Percentiles rank a stretch among this genome's conserved stretches.
Conservation (phyloP, 2,329 filamentous ascomycete species). For the Elsinoe australis region DNA sequence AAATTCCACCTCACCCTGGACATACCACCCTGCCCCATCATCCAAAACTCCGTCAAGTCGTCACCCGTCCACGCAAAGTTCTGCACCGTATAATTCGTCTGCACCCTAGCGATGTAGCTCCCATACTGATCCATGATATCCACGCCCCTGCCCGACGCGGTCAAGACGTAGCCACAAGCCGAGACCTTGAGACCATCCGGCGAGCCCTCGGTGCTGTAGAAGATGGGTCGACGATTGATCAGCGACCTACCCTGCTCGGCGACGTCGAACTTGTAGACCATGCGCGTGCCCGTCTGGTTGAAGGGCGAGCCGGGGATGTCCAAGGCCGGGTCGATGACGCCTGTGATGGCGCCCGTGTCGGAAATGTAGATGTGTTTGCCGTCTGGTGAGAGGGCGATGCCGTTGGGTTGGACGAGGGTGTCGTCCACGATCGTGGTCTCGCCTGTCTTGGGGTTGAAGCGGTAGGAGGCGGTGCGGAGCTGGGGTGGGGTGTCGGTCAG, state of each 20-base stretch:
- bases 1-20: constrained; percentile 35
- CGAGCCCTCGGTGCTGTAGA: constrained; percentile 33
- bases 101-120: constrained; percentile 32
- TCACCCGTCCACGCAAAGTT: constrained; percentile 39
- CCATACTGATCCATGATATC: constrained; percentile 36
- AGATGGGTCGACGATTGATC: constrained; percentile 36
- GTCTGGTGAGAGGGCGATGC: constrained; percentile 40
- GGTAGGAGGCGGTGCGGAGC: constrained; percentile 33
- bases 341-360: constrained; percentile 33
- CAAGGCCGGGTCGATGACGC: constrained; percentile 23
- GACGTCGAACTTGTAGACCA: constrained; percentile 37
- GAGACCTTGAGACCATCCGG: constrained; percentile 40
- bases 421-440: constrained; percentile 37
- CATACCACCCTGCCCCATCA: constrained; percentile 36
- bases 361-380: constrained; percentile 39
- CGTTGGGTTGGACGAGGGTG: constrained; percentile 38
- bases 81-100: constrained; percentile 40
- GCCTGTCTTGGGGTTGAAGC: constrained; percentile 37
- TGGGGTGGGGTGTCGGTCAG: constrained; percentile 30
- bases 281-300: constrained; percentile 30
- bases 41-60: constrained; percentile 35
- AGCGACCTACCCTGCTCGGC: constrained; percentile 30
- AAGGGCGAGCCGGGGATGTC: constrained; percentile 26
- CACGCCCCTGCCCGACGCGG: constrained; percentile 35
- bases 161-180: constrained; percentile 36